Evolutionary conservation across 2,329 filamentous ascomycete genomes (phyloP).

Genomic region (Onygenales sp.): DNA sequence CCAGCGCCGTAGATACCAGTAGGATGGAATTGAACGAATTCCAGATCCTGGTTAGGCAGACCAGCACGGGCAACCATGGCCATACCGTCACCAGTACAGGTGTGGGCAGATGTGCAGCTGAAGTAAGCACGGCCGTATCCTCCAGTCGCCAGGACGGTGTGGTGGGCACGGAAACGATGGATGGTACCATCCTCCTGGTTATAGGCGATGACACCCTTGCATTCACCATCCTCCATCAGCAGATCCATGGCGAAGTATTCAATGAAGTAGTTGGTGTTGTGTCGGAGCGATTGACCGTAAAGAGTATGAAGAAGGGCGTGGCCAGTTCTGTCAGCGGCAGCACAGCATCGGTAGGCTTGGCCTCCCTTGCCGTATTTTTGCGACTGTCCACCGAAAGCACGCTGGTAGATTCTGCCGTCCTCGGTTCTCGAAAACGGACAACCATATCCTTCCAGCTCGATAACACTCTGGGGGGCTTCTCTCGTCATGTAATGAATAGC

Average conservation of each 20-base stretch:
- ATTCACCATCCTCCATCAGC: slow-evolving; percentile 95
- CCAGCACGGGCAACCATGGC: slow-evolving; percentile 98
- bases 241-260: slow-evolving; percentile 96
- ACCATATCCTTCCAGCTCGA: slow-evolving; percentile 47
- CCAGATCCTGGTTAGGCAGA: slow-evolving; percentile 96
- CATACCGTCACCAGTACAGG: slow-evolving; percentile 98
- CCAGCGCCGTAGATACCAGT: slow-evolving; percentile 98
- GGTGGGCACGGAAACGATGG: slow-evolving; percentile 91
- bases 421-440: slow-evolving; percentile 41
- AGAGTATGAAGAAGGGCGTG: slow-evolving; percentile 97
- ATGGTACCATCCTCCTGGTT: slow-evolving; percentile 98
- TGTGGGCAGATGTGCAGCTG: slow-evolving; percentile 95
- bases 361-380: slow-evolving; percentile 93
- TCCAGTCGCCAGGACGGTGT: slow-evolving; percentile 94
- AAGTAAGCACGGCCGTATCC: slow-evolving; percentile 98
- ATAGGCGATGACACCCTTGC: slow-evolving; percentile 92
- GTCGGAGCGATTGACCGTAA: slow-evolving; percentile 90
- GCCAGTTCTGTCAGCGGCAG: slow-evolving; percentile 90
- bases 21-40: slow-evolving; percentile 99
- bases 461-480: slow-evolving; percentile 44
- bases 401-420: slow-evolving; percentile 33
- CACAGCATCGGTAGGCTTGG: slow-evolving; percentile 94
- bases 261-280: slow-evolving; percentile 99
- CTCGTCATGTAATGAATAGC: slow-evolving; percentile 52
- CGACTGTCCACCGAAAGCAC: slow-evolving; percentile 95